phyloP scores from a whole-genome alignment of 305 asterid genomes.

The Lippia alba region DNA sequence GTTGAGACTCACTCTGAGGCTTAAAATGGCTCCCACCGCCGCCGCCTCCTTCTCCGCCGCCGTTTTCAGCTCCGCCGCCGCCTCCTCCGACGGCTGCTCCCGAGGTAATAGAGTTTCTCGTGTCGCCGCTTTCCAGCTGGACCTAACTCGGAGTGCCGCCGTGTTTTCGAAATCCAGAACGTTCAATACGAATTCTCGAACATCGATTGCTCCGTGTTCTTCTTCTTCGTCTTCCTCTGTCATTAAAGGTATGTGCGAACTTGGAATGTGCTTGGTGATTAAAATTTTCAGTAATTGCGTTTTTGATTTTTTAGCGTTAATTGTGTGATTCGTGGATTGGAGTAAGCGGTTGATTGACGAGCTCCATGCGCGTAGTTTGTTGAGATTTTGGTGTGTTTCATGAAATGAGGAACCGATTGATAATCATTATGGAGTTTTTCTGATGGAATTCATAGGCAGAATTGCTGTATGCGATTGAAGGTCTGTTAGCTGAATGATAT shows the following conservation, averaged over 20 bases:
- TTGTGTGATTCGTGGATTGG: not conserved
- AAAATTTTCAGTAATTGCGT: not conserved
- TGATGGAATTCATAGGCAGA: not conserved
- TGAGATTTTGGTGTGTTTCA: too few species aligned
- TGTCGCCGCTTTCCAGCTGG: not conserved
- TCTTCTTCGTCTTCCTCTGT: not conserved
- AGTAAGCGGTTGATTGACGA: not conserved
- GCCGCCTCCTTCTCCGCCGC: not conserved
- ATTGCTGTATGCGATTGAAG: not conserved
- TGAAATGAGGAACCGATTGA: not conserved
- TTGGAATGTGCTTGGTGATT: not conserved
- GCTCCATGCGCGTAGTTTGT: slow-evolving; percentile 21
- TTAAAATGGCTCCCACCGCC: not conserved
- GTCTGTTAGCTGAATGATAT: not conserved
- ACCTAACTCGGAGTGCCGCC: slow-evolving; percentile 11
- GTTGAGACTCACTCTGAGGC: not conserved
- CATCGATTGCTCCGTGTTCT: slow-evolving; percentile 23
- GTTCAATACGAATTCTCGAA: slow-evolving; percentile 24
- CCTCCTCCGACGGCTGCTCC: slow-evolving; percentile 24
- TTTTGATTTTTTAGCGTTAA: not conserved
- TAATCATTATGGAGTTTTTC: not conserved
- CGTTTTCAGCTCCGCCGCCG: slow-evolving; percentile 35
- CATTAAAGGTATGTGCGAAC: not conserved
- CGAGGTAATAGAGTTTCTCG: not conserved
- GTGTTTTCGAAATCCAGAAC: slow-evolving; percentile 17